phyloP scores from a whole-genome alignment of 2,329 filamentous ascomycete species.

The Chaetomiaceae sp. region DNA sequence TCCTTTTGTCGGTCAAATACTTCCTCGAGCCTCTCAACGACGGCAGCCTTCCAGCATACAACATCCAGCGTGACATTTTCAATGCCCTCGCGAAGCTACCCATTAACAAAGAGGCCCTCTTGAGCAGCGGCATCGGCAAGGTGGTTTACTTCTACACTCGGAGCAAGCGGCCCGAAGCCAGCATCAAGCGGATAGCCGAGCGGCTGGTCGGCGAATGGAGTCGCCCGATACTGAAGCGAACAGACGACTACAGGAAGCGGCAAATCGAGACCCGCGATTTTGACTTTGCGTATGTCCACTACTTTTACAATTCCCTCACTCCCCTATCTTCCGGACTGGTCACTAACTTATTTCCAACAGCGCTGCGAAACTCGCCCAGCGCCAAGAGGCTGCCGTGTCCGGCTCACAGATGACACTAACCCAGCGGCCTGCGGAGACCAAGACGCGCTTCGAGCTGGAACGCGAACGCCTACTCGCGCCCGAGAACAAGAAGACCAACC shows the following conservation, averaged over 20 bases:
- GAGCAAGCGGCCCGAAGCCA: slow-evolving; percentile 80
- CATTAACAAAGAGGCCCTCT: slow-evolving; percentile 83
- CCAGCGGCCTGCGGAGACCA: slow-evolving; percentile 43
- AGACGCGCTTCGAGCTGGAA: slow-evolving; percentile 44
- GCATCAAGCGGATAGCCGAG: slow-evolving; percentile 92
- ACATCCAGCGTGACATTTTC: slow-evolving; percentile 94
- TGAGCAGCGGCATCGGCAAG: slow-evolving; percentile 92
- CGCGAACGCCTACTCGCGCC: slow-evolving; percentile 56
- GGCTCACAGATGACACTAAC: slow-evolving; percentile 47
- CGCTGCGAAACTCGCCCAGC: slow-evolving; percentile 51
- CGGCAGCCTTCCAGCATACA: slow-evolving; percentile 90
- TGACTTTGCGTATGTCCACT: slow-evolving; percentile 58
- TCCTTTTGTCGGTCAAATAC: slow-evolving; percentile 91
- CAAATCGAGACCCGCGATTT: slow-evolving; percentile 60
- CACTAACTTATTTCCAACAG: slow-evolving; percentile 30
- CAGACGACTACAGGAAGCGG: slow-evolving; percentile 90
- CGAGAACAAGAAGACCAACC: slow-evolving; percentile 47
- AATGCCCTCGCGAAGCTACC: slow-evolving; percentile 73
- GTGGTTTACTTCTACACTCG: slow-evolving; percentile 96
- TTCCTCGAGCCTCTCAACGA: slow-evolving; percentile 95
- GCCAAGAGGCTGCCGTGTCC: slow-evolving; percentile 39
- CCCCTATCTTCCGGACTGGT: not conserved
- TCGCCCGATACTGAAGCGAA: slow-evolving; percentile 85
- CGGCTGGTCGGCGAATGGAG: slow-evolving; percentile 94
- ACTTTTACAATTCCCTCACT: not conserved